Conservation (phyloP, 768 basidiomycete species). For the Tephrocybe sp. region DNA sequence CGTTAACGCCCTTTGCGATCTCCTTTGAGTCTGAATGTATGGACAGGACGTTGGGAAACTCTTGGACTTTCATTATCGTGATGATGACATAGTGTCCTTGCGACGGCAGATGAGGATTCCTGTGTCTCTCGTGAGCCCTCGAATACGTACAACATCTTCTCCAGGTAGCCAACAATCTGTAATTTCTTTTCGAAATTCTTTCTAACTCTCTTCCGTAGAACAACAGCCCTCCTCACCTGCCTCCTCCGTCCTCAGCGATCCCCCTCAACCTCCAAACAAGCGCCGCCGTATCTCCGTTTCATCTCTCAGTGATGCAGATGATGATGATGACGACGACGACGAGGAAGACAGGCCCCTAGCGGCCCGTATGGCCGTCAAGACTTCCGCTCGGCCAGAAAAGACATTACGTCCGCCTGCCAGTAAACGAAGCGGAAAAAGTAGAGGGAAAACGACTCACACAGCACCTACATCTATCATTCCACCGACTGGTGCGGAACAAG, state of each 20-base stretch:
- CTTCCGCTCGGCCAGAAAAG: slow-evolving; percentile 28
- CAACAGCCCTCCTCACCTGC: slow-evolving; percentile 40
- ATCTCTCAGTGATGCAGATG: slow-evolving; percentile 50
- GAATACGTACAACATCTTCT: slow-evolving; percentile 45
- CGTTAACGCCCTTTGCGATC: neutral
- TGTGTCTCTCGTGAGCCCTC: slow-evolving; percentile 49
- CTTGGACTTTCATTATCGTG: slow-evolving; percentile 76
- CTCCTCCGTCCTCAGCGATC: slow-evolving; percentile 52
- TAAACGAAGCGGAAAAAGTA: slow-evolving; percentile 30
- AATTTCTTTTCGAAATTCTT: slow-evolving; percentile 3
- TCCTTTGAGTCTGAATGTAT: slow-evolving; percentile 4
- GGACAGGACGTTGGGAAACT: slow-evolving; percentile 71
- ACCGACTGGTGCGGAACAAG: slow-evolving; percentile 37
- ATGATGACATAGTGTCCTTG: slow-evolving; percentile 68
- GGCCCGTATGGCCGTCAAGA: slow-evolving; percentile 35
- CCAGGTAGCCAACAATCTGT: slow-evolving; percentile 48
- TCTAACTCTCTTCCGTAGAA: slow-evolving; percentile 23
- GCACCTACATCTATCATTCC: slow-evolving; percentile 46
- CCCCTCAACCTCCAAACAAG: slow-evolving; percentile 47
- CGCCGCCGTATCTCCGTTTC: slow-evolving; percentile 54
- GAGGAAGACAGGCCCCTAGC: slow-evolving; percentile 63
- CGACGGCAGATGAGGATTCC: slow-evolving; percentile 69
- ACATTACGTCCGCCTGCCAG: slow-evolving; percentile 27
- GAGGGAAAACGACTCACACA: slow-evolving; percentile 64
- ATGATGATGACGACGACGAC: slow-evolving; percentile 51